Evolutionary conservation across 2,329 filamentous ascomycete genomes (phyloP).

Genomic region (Penicillium capsulatum): DNA sequence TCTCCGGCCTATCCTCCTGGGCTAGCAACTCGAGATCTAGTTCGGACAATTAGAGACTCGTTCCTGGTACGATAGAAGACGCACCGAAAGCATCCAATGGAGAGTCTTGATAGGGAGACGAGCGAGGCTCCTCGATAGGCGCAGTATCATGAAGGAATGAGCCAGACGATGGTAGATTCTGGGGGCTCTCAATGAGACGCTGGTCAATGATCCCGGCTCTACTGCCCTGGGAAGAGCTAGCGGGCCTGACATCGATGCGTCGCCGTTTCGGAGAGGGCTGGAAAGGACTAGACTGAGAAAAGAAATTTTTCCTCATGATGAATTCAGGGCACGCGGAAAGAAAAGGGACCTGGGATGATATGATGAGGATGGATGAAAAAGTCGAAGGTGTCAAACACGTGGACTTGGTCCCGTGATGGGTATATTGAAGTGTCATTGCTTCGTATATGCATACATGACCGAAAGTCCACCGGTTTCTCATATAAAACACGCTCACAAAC

Average conservation of each 20-base stretch:
- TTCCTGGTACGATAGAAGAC: no score
- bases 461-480: constrained; percentile 6
- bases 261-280: constrained; percentile 10
- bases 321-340: not conserved
- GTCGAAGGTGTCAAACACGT: no score
- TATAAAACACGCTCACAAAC: constrained; percentile 9
- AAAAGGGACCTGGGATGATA: not conserved
- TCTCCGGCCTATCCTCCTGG: not conserved
- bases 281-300: constrained; percentile 9
- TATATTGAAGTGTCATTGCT: constrained; percentile 17
- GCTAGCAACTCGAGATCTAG: constrained; percentile 40
- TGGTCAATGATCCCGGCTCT: constrained; percentile 20
- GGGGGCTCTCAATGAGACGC: constrained; percentile 23
- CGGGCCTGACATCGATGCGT: constrained; percentile 3
- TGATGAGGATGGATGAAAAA: no score
- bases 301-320: constrained; percentile 17
- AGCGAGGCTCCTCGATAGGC: not conserved
- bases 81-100: constrained; percentile 50
- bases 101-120: constrained; percentile 22
- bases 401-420: not conserved
- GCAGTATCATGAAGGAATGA: constrained; percentile 1
- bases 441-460: constrained; percentile 27
- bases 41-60: not conserved
- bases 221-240: constrained; percentile 8
- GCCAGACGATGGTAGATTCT: constrained; percentile 8